Percentiles rank a stretch among this genome's conserved stretches.
phyloP scores from a whole-genome alignment of 768 basidiomycete species.

The Serendipita sp. region DNA sequence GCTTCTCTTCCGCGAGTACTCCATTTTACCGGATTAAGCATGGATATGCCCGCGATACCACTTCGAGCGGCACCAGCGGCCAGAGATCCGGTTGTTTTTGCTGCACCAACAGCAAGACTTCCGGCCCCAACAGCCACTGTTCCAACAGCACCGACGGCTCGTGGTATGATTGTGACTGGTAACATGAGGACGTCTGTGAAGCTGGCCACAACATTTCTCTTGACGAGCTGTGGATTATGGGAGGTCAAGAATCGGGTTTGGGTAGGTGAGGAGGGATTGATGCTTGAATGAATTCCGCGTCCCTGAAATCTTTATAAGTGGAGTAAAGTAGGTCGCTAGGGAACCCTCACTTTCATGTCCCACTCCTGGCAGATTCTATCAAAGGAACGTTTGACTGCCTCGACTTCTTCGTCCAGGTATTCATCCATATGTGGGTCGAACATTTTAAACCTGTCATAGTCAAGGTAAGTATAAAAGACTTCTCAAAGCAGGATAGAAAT shows the following conservation, averaged over 20 bases:
- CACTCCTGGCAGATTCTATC: slow-evolving; percentile 63
- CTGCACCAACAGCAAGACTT: slow-evolving; percentile 37
- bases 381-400: slow-evolving; percentile 57
- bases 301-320: slow-evolving; percentile 9
- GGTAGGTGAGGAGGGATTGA: slow-evolving; percentile 9
- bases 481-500: slow-evolving; percentile 3
- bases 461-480: neutral
- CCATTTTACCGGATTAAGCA: slow-evolving; percentile 86
- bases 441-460: slow-evolving; percentile 59
- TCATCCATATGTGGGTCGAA: slow-evolving; percentile 96
- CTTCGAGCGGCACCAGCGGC: neutral
- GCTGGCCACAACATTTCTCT: slow-evolving; percentile 81
- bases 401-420: slow-evolving; percentile 88
- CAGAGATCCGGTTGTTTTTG: slow-evolving; percentile 18
- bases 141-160: slow-evolving; percentile 31
- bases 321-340: neutral
- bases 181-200: slow-evolving; percentile 81
- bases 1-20: slow-evolving; percentile 19
- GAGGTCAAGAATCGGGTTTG: slow-evolving; percentile 58
- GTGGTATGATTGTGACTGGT: slow-evolving; percentile 92
- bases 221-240: slow-evolving; percentile 79
- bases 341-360: slow-evolving; percentile 49
- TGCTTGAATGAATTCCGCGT: neutral
- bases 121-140: slow-evolving; percentile 16
- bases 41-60: slow-evolving; percentile 69